Base-by-base conservation (phyloP, 2,329 filamentous ascomycete genomes). In the Talaromyces islandicus region DNA sequence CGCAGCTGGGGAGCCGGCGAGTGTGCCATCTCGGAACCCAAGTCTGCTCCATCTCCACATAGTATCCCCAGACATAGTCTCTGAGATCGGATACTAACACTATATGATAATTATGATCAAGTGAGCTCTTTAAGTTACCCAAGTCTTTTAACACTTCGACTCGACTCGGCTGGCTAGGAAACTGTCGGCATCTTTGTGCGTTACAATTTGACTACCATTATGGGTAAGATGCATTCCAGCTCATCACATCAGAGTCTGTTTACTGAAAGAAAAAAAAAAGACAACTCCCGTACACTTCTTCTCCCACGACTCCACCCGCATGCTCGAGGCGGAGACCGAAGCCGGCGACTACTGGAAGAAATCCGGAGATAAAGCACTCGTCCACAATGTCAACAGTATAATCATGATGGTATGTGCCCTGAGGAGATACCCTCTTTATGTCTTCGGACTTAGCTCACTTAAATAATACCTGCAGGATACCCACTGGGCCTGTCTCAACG, bases 401-500 rank as follows among this genome's bases (percentile, higher is more conserved):
- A 30, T 54, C n/a, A 87, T 88, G 69, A 88, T 88, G 86, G 83
- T 84, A 68, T 63, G 68, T 59, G 19, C 6, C 24, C 19, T 48
- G 27, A 19, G 17, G 4, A 19, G 2, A 21, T 46, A 21, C 19
- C 2, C 30, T 17, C 41, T n/a, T 19, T 19, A 1, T 21, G 1
- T 7, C 19, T 9, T 24, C n/a, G 12, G 19, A 1, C 19, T 17
- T 14, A 30, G 7, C 4, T 17, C 12, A 14, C 9, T 12, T 14
- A 17, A 35, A 1, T 17, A 35, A 35, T 35, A 35, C 7, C 4
- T 7, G 43, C 19, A 48, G 81, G 85, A 86, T 52, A 87, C 87
- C 0, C 87, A 89, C 67, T 89, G 87, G 87, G 86, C 84, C 55
- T 79, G 80, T 2, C 79, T 79, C 46, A 10, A 51, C 6, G 80